Evolutionary conservation across 2,329 filamentous ascomycete genomes (phyloP), one percentile per base, ranked within the genome.

Genomic region (Venturia oleaginea): DNA sequence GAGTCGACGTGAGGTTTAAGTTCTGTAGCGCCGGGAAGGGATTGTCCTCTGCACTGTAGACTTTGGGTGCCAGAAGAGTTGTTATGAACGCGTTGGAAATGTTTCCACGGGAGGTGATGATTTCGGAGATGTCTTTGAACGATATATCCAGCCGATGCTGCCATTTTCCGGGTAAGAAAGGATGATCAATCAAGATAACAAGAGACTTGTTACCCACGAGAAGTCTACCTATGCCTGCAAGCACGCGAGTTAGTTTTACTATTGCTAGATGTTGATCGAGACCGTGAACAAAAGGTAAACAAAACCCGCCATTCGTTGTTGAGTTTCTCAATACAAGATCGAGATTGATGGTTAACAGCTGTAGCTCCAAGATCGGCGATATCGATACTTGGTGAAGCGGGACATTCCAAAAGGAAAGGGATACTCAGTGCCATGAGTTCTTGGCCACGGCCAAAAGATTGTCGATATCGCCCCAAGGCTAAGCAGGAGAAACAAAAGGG

Each of bases 121-220:
- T 68, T 63, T 42, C 70, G 71, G 1, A 68, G 61, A 65, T 71
- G 69, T 57, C 69, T 66, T 65, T 69, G 13, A 79, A 80, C 1
- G 73, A 72, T n/a, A 81, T 71, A 40, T 79, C 76, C 54, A 81
- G 70, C 27, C 77, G 70, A 3, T 61, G 48, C 17, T 65, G 48
- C 64, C 64, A 66, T 30, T 66, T 68, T 6, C 66, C 62, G 8
- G 63, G 61, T 62, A 66, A 8, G 72, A 62, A n/a, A 72, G 63
- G 7, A 73, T 71, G 65, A 69, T 71, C 17, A 55, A 72, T 60
- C 59, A 74, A 65, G 43, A 66, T 65, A 24, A 72, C 70, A 4
- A 68, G 55, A 69, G 78, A 22, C 61, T 68, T 65, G 71, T 76
- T 61, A 32, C 71, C 70, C 67, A 79, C 73, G 4, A 71, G 70